phyloP scores from a whole-genome alignment of 2,329 filamentous ascomycete species.

The Talaromyces albobiverticillius region DNA sequence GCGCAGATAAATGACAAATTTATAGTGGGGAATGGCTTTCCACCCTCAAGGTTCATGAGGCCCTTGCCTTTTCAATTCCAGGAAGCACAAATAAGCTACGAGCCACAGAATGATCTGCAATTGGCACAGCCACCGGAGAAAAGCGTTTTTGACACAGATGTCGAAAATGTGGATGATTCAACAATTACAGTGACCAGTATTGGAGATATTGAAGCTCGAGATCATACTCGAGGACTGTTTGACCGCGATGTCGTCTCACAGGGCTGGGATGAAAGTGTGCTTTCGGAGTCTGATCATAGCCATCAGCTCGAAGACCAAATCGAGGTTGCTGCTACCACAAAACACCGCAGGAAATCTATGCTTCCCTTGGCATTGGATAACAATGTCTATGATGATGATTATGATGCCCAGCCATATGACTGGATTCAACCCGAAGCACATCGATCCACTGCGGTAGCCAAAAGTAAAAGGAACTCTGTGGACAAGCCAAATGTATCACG shows the following conservation, averaged over 20 bases:
- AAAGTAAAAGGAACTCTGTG: slow-evolving; percentile 37
- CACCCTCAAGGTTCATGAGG: slow-evolving; percentile 19
- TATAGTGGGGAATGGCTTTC: slow-evolving; percentile 16
- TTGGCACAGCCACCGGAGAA: slow-evolving; percentile 20
- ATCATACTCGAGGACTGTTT: slow-evolving; percentile 11
- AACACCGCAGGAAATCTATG: slow-evolving; percentile 1
- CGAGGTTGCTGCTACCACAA: background rate
- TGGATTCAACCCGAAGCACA: slow-evolving; percentile 28
- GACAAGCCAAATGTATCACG: slow-evolving; percentile 21
- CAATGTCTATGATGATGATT: slow-evolving; percentile 20
- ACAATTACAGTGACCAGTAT: slow-evolving; percentile 40
- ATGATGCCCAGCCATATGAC: slow-evolving; percentile 18
- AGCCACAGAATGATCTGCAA: slow-evolving; percentile 10
- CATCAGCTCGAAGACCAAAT: background rate
- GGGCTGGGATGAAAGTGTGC: slow-evolving; percentile 17
- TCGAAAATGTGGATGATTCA: slow-evolving; percentile 43
- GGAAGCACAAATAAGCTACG: background rate
- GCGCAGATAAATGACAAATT: background rate
- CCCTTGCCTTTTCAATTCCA: slow-evolving; percentile 12
- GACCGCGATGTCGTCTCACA: slow-evolving; percentile 15
- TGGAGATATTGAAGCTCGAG: slow-evolving; percentile 29
- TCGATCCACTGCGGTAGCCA: slow-evolving; percentile 14
- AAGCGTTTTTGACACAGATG: slow-evolving; percentile 43
- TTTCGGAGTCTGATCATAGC: slow-evolving; percentile 12
- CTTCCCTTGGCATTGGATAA: slow-evolving; percentile 19